Evolutionary conservation across 2,329 filamentous ascomycete genomes (phyloP), one percentile per base, ranked within the genome.

Genomic region (Rutstroemia sp.): DNA sequence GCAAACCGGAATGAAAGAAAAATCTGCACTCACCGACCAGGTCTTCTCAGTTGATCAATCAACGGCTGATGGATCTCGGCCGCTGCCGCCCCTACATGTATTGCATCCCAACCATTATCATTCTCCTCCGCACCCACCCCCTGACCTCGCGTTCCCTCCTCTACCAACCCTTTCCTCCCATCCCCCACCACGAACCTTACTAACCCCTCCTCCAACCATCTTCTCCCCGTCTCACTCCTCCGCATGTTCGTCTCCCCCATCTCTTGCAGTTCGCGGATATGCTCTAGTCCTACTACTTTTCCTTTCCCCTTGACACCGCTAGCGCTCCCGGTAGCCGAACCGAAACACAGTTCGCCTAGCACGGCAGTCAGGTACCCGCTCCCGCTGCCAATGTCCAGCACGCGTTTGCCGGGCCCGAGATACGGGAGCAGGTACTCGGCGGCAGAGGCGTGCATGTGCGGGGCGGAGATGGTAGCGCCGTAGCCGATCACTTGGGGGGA

Each of bases 71-170:
- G 92, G 54, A 95, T 73, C 67, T 83, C 80, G 23, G 74, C 79
- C 0, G 92, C 92, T 7, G 90, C 88, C 0, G 94, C 94, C 0
- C 94, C 94, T 2, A 97, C 94, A 69, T 97, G 94, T 58, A 99
- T 97, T 2, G 88, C 92, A 77, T 97, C 90, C 78, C 92, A 99
- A 0, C 83, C 78, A 30, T 71, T 73, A 73, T 77, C 73, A 40
- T 14, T 7, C 76, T 59, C 4, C 48, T 54, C 19, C 56, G 1
- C 54, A 17, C 90, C 78, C 92, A 97, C 0, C 83, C 78, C 30
- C 70, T 76, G 76, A 7, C 75, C 59, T 73, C 55, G 76, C 76
- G 2, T 21, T 5, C 76, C 60, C 6, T 51, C 51, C 16, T 58
- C 79, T 2, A 76, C 66, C 78, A 80, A 86, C 1, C 87, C 87